phyloP scores from a whole-genome alignment of 2,329 filamentous ascomycete genomes.

The Coniochaeta ligniaria region DNA sequence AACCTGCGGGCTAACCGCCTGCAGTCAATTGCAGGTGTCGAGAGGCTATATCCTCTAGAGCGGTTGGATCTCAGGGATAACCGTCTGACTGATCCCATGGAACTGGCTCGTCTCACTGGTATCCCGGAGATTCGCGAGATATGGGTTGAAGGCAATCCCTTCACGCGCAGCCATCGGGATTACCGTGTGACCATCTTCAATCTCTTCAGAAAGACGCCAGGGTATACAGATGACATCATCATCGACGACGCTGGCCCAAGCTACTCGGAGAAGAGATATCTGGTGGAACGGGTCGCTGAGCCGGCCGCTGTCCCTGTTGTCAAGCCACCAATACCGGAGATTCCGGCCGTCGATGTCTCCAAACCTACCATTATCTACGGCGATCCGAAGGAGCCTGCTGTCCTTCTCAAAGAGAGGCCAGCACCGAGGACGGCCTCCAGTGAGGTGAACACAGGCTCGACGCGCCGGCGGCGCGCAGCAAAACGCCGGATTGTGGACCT shows the following conservation, averaged over 20 bases:
- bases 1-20: slow-evolving; percentile 88
- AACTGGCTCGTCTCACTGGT: slow-evolving; percentile 80
- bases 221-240: slow-evolving; percentile 82
- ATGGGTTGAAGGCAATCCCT: slow-evolving; percentile 88
- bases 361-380: slow-evolving; percentile 57
- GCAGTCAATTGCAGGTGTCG: slow-evolving; percentile 79
- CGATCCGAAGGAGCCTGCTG: slow-evolving; percentile 37
- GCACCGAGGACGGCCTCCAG: slow-evolving; percentile 44
- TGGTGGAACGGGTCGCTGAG: slow-evolving; percentile 75
- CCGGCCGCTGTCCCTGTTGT: slow-evolving; percentile 71
- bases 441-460: slow-evolving; percentile 51
- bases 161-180: slow-evolving; percentile 76
- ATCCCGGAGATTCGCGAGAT: slow-evolving; percentile 90
- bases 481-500: slow-evolving; percentile 61
- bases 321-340: slow-evolving; percentile 57
- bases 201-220: slow-evolving; percentile 81
- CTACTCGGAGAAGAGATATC: slow-evolving; percentile 77
- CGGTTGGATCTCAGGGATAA: slow-evolving; percentile 90
- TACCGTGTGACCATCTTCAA: slow-evolving; percentile 94
- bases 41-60: slow-evolving; percentile 82
- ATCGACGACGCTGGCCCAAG: slow-evolving; percentile 79
- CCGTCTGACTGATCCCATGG: slow-evolving; percentile 79
- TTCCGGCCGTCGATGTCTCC: slow-evolving; percentile 57
- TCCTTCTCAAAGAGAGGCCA: slow-evolving; percentile 54
- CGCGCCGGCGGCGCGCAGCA: slow-evolving; percentile 51